Conservation (phyloP, 805 yeast genomes). For the Wickerhamomyces rabaulensis region DNA sequence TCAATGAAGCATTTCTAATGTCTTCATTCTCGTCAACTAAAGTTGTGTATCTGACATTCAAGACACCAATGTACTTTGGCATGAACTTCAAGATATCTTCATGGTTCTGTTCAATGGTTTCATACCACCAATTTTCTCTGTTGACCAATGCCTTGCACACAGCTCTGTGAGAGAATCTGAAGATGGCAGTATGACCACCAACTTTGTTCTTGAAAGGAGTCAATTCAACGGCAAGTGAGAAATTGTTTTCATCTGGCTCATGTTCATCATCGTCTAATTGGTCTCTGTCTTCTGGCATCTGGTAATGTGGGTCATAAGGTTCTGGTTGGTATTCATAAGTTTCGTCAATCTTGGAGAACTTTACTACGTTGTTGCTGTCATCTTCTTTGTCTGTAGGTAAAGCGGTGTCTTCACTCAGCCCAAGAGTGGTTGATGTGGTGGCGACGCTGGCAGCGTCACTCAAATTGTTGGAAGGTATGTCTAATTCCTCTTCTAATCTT, state of each 20-base stretch:
- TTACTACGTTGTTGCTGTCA: slow-evolving; percentile 2
- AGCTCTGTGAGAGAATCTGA: slow-evolving; percentile 84
- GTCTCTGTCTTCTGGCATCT: background rate
- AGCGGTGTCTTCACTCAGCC: background rate
- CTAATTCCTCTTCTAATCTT: slow-evolving; percentile 11
- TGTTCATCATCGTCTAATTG: slow-evolving; percentile 3
- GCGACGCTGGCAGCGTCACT: slow-evolving; percentile 4
- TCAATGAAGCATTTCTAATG: slow-evolving; percentile 10
- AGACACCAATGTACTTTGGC: slow-evolving; percentile 93
- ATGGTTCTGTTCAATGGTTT: slow-evolving; percentile 74
- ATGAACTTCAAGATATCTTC: slow-evolving; percentile 73
- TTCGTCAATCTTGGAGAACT: slow-evolving; percentile 10
- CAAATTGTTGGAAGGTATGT: background rate
- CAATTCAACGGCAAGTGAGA: slow-evolving; percentile 78
- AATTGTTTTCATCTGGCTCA: slow-evolving; percentile 31
- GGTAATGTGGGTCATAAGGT: slow-evolving; percentile 6
- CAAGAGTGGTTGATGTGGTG: slow-evolving; percentile 1
- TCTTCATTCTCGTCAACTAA: slow-evolving; percentile 22
- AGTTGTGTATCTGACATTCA: slow-evolving; percentile 73
- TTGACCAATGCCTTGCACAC: slow-evolving; percentile 91
- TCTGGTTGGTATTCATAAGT: slow-evolving; percentile 6
- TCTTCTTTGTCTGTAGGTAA: background rate
- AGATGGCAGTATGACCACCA: slow-evolving; percentile 98
- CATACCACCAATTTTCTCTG: slow-evolving; percentile 90
- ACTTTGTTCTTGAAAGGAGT: slow-evolving; percentile 91